Evolutionary conservation across 352 stramenopile species (phyloP), one percentile per base, ranked within the genome.

Genomic region (Elongisporangium undulatum): DNA sequence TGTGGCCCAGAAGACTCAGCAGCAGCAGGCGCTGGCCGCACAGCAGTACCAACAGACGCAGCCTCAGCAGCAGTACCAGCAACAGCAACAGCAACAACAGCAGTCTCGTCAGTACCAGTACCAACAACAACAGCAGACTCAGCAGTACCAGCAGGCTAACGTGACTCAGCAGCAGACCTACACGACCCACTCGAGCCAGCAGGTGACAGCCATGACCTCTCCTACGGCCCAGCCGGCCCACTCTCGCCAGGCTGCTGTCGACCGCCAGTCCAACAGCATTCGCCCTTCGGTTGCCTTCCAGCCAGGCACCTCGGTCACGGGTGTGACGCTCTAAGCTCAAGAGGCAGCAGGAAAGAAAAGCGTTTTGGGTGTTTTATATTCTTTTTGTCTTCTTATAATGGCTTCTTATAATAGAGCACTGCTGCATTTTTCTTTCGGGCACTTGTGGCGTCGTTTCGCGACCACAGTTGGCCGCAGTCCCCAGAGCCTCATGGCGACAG

Each of bases 321-420:
- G 71, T n/a, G 71, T 79, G 59, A 79, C 71, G 39, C 55, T 79
- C 24, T 79, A 69, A 58, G 34, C 34, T n/a, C 53, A 39, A 51
- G 49, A 53, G 56, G 52, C 66, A 74, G 59, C 67, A 74, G 56
- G 20, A 53, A 29, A 17, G 10, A n/a, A 54, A 54, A 29, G 13
- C 20, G 50, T 53, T 53, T 39, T 29, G 48, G 24, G 23, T 53
- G 41, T 60, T 55, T 21, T 49, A 57, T 62, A n/a, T 55, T 5
- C 58, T 59, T 70, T 60, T 62, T 57, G 61, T 67, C 55, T 51
- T 53, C 51, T 58, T 58, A 63, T 63, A 45, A 45, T 45, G 34
- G 12, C 34, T 45, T 45, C 34, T 45, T 45, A 45, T 45, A 45
- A 45, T 45, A 45, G 34, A 45, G 34, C 34, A 3, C 34, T 17